Base-by-base conservation (phyloP, 2,329 filamentous ascomycete species). In the Neonectria faginata region DNA sequence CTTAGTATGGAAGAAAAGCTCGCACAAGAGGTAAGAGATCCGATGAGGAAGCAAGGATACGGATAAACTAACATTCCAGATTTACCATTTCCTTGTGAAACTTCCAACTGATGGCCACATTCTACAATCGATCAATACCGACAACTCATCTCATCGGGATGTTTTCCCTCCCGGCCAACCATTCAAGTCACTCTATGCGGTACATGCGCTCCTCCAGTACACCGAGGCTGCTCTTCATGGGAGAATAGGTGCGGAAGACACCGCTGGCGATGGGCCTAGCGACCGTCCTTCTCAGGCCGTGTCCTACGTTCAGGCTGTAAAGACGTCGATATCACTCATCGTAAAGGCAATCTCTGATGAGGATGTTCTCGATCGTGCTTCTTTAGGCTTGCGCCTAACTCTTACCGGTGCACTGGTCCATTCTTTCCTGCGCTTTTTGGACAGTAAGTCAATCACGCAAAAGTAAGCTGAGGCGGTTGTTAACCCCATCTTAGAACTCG, bases 131-230 rank as follows among this genome's bases (percentile, higher is more conserved):
- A 85, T 96, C 56, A 84, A 86, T 56, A 83, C 84, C 9, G 78
- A 83, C 2, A 75, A 79, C 1, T 83, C 82, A n/a, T 81, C 85
- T 0, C 86, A 89, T 64, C 78, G 80, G 11, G 85, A 90, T 11
- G 80, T 94, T 1, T 94, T 96, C 65, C 90, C 91, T 7, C 77
- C 86, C 1, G 85, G 86, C 0, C 88, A 91, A 63, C 90, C 91
- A 2, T 94, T 89, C 81, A 91, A 91, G 70, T 88, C 89, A 2
- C 82, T 94, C 0, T 97, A 94, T 75, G 90, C 91, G 3, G 79
- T 93, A 1, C 85, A 91, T 73, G 87, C 89, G 1, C 81, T 97
- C 42, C 81, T 83, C 22, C 85, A 88, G 59, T 91, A 89, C 74
- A 82, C 93, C 42, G 79, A 82, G 27, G 79, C 72, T 9, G 69